Evolutionary conservation across 2,329 filamentous ascomycete genomes (phyloP), one percentile per base, ranked within the genome.

Genomic region (Diaporthe velutina): DNA sequence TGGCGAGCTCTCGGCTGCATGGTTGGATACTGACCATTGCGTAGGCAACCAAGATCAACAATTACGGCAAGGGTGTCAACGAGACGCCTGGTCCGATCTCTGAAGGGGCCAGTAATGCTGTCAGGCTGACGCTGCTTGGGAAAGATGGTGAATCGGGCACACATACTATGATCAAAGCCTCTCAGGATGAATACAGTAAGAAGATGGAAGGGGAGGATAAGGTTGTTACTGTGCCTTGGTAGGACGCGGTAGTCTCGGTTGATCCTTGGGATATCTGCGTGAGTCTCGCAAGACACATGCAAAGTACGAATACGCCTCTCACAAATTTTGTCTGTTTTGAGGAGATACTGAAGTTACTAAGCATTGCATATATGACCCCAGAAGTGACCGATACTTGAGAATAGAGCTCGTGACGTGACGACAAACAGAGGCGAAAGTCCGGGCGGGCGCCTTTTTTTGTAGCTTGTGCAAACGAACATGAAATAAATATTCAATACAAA

Each of bases 111-210:
- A 45, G 15, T 15, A 70, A 70, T 42, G 50, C 67, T 33, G 67
- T 70, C 48, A 70, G 67, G 19, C n/a, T 70, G 67, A 45, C 50
- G n/a, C 38, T 70, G 50, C 50, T 70, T 33, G 67, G 67, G n/a
- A 45, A 70, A 50, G 67, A 70, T 45, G 67, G 50, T 17, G 67
- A 70, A 15, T 70, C 50, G 19, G 67, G 67, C 2, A 45, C 67
- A 4, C 67, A 70, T 10, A 57, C 50, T 22, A 57, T 70, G 67
- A 30, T 57, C 13, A 8, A 50, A 8, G 67, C 67, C 1, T 57
- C 67, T 10, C 50, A 57, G n/a, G 67, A 57, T 12, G 50, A 70
- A n/a, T 70, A 70, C 35, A 70, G 50, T 35, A 57, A 70, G 35
- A 57, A 50, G 12, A 70, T 57, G 33, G 50, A 45, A 15, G 67